Conservation (phyloP, 306 rosid species). For the Castanea mollissima region DNA sequence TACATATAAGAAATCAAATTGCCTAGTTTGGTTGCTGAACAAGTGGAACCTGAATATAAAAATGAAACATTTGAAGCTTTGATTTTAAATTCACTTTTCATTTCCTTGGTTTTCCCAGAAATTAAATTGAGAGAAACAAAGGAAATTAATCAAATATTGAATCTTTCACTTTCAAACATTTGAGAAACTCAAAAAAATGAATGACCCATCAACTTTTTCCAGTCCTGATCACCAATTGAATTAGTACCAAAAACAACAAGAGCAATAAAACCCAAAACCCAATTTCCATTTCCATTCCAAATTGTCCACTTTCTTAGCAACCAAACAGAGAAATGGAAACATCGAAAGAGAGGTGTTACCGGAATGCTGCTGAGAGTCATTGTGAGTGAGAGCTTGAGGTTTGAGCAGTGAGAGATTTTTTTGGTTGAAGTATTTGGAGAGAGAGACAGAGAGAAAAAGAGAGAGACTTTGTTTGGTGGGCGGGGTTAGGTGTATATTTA, state of each 20-base stretch:
- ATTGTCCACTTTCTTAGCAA: background rate
- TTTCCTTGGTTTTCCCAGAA: background rate
- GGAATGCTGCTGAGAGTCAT: slow-evolving; percentile 30
- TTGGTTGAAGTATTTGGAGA: too few species aligned
- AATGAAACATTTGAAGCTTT: background rate
- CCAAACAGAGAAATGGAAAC: background rate
- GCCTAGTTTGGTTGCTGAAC: background rate
- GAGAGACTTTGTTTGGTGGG: slow-evolving; percentile 14
- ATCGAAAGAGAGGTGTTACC: background rate
- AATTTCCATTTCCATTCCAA: background rate
- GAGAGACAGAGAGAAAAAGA: background rate
- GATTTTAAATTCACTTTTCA: background rate
- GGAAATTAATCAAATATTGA: background rate
- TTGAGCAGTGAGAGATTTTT: background rate
- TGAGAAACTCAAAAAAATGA: background rate
- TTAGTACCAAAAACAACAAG: background rate
- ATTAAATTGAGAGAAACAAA: background rate
- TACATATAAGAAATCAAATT: background rate
- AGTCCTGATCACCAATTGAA: background rate
- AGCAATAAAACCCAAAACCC: background rate
- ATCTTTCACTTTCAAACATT: background rate
- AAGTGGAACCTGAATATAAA: background rate
- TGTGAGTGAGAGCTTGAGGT: background rate
- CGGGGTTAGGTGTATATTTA: slow-evolving; percentile 3
- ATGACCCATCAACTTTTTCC: background rate